phyloP scores from a whole-genome alignment of 1,284 basidiomycete genomes.

The Hemileia vastatrix region DNA sequence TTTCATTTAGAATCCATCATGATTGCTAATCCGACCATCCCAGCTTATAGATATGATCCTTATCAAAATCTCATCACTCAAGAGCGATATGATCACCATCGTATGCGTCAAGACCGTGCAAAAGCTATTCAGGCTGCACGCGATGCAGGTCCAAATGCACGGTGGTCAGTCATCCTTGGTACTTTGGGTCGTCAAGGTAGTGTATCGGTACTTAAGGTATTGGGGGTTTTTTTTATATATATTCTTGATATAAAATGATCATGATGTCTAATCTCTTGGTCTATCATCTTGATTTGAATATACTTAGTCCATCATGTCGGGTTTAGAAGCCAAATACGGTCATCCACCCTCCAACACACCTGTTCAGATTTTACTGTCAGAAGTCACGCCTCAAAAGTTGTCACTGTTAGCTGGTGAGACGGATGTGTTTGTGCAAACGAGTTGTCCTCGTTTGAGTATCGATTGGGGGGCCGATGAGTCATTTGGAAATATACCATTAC shows the following conservation, averaged over 20 bases:
- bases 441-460: constrained; percentile 87
- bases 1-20: constrained; percentile 98
- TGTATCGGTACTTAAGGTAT: constrained; percentile 69
- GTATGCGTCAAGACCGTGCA: constrained; percentile 70
- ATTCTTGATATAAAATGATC: not conserved
- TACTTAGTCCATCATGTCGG: constrained; percentile 57
- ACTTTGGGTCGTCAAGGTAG: constrained; percentile 92
- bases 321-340: constrained; percentile 21
- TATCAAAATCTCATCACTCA: constrained; percentile 94
- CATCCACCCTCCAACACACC: constrained; percentile 51
- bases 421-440: constrained; percentile 85
- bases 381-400: constrained; percentile 88
- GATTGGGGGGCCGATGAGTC: constrained; percentile 76
- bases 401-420: constrained; percentile 67
- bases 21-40: constrained; percentile 94
- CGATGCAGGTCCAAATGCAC: constrained; percentile 52
- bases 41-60: constrained; percentile 96
- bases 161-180: constrained; percentile 91
- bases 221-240: constrained; percentile 14
- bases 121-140: constrained; percentile 67
- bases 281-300: constrained; percentile 1
- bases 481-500: constrained; percentile 73
- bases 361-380: constrained; percentile 84
- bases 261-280: not conserved
- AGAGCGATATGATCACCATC: constrained; percentile 78